A percentile compares a stretch with the other conserved stretches of the same genome.
These are phyloP conservation scores for Aspergillus tanneri DNA, from an alignment of 2,329 filamentous ascomycete species.

Conservation along the genomic window DNA sequence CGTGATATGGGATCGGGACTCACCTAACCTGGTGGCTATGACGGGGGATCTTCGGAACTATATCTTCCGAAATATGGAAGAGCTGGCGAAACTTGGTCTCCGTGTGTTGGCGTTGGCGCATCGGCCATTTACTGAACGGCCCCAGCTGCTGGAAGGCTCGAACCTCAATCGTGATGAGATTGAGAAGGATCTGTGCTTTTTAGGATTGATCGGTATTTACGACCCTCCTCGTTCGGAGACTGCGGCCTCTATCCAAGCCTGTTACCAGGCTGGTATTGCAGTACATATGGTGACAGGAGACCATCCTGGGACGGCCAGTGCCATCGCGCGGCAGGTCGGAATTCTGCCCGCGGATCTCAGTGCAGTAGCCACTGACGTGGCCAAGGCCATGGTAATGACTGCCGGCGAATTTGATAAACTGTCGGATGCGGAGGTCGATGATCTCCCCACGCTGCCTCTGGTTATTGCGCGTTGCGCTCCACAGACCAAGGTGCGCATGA, in stretches of 20 bases:
- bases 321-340: conserved; percentile 72
- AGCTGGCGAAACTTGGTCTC: conserved; percentile 61
- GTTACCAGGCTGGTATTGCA: conserved; percentile 67
- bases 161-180: conserved; percentile 56
- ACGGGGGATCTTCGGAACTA: conserved; percentile 53
- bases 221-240: conserved; percentile 79
- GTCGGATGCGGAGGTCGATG: conserved; percentile 66
- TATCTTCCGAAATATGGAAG: conserved; percentile 65
- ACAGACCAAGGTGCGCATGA: conserved; percentile 74
- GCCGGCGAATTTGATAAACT: conserved; percentile 74
- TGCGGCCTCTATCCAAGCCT: conserved; percentile 64
- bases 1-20: conserved; percentile 46
- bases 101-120: conserved; percentile 65
- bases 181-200: conserved; percentile 65
- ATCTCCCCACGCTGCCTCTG: conserved; percentile 52
- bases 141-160: conserved; percentile 17
- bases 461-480: conserved; percentile 59
- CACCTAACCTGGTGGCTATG: conserved; percentile 42
- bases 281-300: conserved; percentile 83
- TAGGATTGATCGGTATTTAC: conserved; percentile 76
- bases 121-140: conserved; percentile 6
- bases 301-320: conserved; percentile 70
- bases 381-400: conserved; percentile 65
- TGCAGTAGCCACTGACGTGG: conserved; percentile 57
- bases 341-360: conserved; percentile 65